Base-by-base conservation (phyloP, 192 early-diverging fungal species). In the Funneliformis geosporum region DNA sequence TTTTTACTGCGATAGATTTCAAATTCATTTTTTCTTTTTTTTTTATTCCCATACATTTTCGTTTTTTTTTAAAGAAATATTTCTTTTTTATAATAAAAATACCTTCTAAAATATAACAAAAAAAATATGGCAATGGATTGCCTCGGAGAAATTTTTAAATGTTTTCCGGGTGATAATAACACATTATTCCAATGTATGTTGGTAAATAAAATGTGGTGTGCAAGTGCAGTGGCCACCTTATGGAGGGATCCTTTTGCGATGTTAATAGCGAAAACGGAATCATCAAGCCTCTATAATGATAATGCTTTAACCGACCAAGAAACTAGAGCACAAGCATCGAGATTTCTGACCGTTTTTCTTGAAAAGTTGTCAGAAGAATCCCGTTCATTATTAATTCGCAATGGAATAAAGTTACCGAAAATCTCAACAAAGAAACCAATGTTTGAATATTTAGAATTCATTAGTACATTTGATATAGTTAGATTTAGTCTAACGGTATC, bases 151-250 rank as follows among this genome's bases (percentile, higher is more conserved):
- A 38, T 66, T 11, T 66, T 66, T 8, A 27, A 66, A 23, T 38
- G 33, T 23, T 12, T 66, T 33, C 27, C 10, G 5, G 27, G 25
- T 38, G 64, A 66, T 38, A 66, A 38, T 12, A 27, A 66, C 4
- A 27, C 64, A 66, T 38, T 66, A 33, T 66, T 25, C 21, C 33
- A 27, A 16, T 66, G 64, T 66, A 66, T 66, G 33, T 66, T 66
- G 64, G 64, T 66, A 4, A 66, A 66, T 66, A 66, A 23, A 66
- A 27, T 66, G 64, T 66, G 64, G 64, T 66, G 64, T 66, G 64
- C n/a, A 16, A 66, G 64, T 66, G 64, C 64, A 0, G 14, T 27
- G 10, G 14, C n/a, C n/a, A 14, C 21, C 10, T 8, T 66, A 27
- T 66, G 64, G 64, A 66, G 25, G 21, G 33, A 66, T 66, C 64